Evolutionary conservation across 805 yeast genomes (phyloP).

Genomic region (Ogataea zsoltii): DNA sequence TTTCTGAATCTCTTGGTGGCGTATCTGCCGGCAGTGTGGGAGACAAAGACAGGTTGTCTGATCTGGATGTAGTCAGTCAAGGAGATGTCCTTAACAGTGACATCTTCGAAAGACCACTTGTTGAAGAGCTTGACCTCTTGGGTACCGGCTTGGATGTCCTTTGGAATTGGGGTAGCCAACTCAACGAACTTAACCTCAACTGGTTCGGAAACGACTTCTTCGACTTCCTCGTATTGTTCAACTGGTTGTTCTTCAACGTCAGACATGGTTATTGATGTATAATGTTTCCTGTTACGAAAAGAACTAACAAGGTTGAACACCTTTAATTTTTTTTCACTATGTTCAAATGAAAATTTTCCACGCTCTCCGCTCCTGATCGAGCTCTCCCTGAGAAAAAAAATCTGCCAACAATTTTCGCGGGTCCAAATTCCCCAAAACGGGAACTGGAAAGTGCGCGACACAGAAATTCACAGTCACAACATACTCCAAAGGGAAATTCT

Average conservation of each 20-base stretch:
- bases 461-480: slow-evolving; percentile 23
- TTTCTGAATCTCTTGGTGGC: slow-evolving; percentile 99
- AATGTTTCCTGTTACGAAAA: slow-evolving; percentile 9
- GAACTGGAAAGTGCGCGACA: slow-evolving; percentile 1
- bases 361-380: not conserved
- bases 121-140: slow-evolving; percentile 96
- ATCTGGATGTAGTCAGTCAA: slow-evolving; percentile 98
- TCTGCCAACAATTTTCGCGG: slow-evolving; percentile 4
- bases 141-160: slow-evolving; percentile 94
- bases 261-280: slow-evolving; percentile 58
- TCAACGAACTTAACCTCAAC: slow-evolving; percentile 75
- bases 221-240: slow-evolving; percentile 48
- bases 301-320: not conserved
- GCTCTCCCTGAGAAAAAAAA: not conserved
- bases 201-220: slow-evolving; percentile 76
- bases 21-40: slow-evolving; percentile 99
- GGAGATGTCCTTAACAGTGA: slow-evolving; percentile 96
- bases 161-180: slow-evolving; percentile 95
- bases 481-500: slow-evolving; percentile 12
- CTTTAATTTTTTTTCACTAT: slow-evolving; percentile 2
- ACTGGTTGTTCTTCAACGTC: slow-evolving; percentile 76
- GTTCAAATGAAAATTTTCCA: slow-evolving; percentile 15
- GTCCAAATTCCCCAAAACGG: slow-evolving; percentile 1
- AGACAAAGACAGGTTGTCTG: slow-evolving; percentile 94
- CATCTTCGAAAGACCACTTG: slow-evolving; percentile 99